A percentile compares a stretch with the other conserved stretches of the same genome.
Evolutionary conservation across 176 grass and related monocot species (phyloP).

Genomic region (Elaeis guineensis): DNA sequence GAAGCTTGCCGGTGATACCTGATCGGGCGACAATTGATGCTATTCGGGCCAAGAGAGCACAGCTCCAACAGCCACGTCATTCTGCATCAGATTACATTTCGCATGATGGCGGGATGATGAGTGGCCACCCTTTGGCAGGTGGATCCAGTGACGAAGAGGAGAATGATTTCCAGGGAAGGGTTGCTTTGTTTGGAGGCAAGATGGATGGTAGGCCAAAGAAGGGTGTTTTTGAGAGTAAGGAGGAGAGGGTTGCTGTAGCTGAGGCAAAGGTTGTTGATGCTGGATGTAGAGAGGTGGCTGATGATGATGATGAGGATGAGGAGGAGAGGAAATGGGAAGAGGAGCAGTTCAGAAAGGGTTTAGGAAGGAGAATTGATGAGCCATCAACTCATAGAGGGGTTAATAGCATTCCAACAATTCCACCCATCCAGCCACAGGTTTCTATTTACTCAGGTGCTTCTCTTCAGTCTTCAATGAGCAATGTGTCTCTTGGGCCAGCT

Average conservation of each 20-base stretch:
- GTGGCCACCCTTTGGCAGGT: constrained; percentile 42
- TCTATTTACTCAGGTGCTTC: constrained; percentile 20
- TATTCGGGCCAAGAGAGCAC: constrained; percentile 77
- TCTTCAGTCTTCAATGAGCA: constrained; percentile 20
- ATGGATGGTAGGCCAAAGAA: constrained; percentile 27
- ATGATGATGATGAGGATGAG: constrained; percentile 38
- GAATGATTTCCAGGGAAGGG: constrained; percentile 45
- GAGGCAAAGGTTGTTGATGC: constrained; percentile 26
- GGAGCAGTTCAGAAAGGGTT: constrained; percentile 79
- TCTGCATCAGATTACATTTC: constrained; percentile 79
- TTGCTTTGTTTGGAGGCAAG: constrained; percentile 63
- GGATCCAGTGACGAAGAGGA: constrained; percentile 91
- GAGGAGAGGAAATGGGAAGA: constrained; percentile 96
- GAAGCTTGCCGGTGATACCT: constrained; percentile 47
- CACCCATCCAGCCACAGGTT: constrained; percentile 37
- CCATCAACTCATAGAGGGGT: constrained; percentile 36
- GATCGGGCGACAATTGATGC: constrained; percentile 78
- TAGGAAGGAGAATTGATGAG: constrained; percentile 62
- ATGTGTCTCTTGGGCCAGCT: constrained; percentile 14
- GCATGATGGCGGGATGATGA: constrained; percentile 62
- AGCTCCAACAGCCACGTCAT: constrained; percentile 68
- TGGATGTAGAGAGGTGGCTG: constrained; percentile 29
- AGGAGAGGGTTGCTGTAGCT: constrained; percentile 31
- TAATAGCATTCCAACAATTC: constrained; percentile 24
- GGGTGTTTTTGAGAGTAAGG: constrained; percentile 45